Evolutionary conservation across 192 early-diverging fungal genomes (phyloP).

Genomic region (Mortierella alpina): DNA sequence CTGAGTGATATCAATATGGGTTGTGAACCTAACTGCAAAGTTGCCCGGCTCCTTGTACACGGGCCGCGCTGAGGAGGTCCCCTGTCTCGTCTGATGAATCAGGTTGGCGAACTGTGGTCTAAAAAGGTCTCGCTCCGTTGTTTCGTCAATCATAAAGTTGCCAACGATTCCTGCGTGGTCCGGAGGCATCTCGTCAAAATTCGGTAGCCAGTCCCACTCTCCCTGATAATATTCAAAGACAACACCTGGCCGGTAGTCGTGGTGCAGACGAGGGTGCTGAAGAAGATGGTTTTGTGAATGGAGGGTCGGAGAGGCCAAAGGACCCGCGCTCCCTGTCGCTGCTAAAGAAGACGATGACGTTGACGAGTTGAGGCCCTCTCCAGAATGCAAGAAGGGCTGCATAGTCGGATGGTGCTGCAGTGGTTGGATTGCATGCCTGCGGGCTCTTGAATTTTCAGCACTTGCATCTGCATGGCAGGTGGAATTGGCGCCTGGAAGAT

Average conservation of each 20-base stretch:
- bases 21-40: constrained; percentile 50
- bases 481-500: not conserved
- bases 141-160: constrained; percentile 54
- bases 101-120: constrained; percentile 15
- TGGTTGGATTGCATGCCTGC: not conserved
- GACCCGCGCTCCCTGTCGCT: not conserved
- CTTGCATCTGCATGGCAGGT: not conserved
- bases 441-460: not conserved
- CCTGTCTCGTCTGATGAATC: not conserved
- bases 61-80: not conserved
- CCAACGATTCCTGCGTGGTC: constrained; percentile 45
- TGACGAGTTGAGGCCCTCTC: not conserved
- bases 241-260: constrained; percentile 40
- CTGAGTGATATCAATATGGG: constrained; percentile 45
- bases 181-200: constrained; percentile 49
- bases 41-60: constrained; percentile 31
- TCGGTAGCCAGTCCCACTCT: constrained; percentile 53
- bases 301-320: not conserved
- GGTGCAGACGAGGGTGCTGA: constrained; percentile 15
- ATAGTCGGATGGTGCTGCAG: constrained; percentile 43
- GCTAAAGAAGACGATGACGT: not conserved
- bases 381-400: constrained; percentile 7
- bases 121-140: constrained; percentile 40
- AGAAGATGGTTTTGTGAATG: constrained; percentile 1
- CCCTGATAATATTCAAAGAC: constrained; percentile 51